phyloP scores from a whole-genome alignment of 768 basidiomycete species.

The Phlebiopsis flavidoalba region DNA sequence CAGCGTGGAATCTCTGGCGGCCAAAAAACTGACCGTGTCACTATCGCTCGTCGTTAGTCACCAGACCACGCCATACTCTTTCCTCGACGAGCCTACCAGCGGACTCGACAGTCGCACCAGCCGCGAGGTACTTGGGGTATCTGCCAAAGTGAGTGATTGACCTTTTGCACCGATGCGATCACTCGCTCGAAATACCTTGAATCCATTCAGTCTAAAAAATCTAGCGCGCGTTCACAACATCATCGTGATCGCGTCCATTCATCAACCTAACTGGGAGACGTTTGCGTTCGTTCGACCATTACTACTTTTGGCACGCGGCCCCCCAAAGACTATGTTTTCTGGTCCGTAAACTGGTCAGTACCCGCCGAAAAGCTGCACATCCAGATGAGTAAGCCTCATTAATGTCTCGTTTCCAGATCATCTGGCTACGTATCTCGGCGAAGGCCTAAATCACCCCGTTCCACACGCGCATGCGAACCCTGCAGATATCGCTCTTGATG shows the following conservation, averaged over 20 bases:
- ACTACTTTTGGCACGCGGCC: conserved; percentile 54
- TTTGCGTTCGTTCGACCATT: conserved; percentile 57
- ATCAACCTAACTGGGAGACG: conserved; percentile 61
- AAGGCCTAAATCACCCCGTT: conserved; percentile 21
- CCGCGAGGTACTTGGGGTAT: conserved; percentile 37
- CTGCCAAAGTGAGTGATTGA: conserved; percentile 28
- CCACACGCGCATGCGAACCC: conserved; percentile 42
- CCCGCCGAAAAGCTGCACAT: conserved; percentile 1
- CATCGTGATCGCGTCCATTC: conserved; percentile 60
- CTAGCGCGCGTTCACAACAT: conserved; percentile 44
- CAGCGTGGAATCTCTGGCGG: conserved; percentile 60
- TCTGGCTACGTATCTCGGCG: conserved; percentile 25
- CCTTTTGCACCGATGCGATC: background rate
- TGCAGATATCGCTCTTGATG: conserved; percentile 55
- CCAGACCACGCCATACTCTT: conserved; percentile 52
- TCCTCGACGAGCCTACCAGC: conserved; percentile 60
- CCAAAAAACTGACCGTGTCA: conserved; percentile 53
- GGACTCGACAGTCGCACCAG: conserved; percentile 49
- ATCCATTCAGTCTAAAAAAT: conserved; percentile 26
- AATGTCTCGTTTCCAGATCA: conserved; percentile 13
- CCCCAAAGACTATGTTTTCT: conserved; percentile 36
- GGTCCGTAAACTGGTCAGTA: conserved; percentile 25
- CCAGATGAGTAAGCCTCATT: conserved; percentile 23
- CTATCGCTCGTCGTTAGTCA: conserved; percentile 55
- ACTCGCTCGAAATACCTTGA: conserved; percentile 22